phyloP scores from a whole-genome alignment of 1,284 basidiomycete genomes.

The Waitea zeae region DNA sequence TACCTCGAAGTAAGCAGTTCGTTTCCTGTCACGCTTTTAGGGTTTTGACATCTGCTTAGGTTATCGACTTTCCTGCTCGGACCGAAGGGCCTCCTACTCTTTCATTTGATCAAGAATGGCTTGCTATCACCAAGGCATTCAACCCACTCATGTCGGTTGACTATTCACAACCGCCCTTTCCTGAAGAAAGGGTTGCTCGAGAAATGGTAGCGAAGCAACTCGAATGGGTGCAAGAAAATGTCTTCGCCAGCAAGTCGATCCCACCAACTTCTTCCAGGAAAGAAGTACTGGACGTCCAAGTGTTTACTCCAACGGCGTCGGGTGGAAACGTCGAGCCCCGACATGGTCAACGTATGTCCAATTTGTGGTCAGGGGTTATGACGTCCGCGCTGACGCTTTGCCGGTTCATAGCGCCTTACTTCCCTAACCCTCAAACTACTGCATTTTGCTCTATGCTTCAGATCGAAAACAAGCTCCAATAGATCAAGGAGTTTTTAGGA shows the following conservation, averaged over 20 bases:
- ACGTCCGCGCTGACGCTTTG: slow-evolving; percentile 6
- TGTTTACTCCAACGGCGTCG: slow-evolving; percentile 62
- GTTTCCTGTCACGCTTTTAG: slow-evolving; percentile 23
- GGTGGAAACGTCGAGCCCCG: slow-evolving; percentile 30
- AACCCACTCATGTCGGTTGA: slow-evolving; percentile 57
- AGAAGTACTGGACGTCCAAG: slow-evolving; percentile 42
- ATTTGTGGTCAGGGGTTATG: slow-evolving; percentile 2
- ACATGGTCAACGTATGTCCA: slow-evolving; percentile 12
- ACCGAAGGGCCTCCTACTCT: slow-evolving; percentile 18
- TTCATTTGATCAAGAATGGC: slow-evolving; percentile 80
- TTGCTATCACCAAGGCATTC: slow-evolving; percentile 82
- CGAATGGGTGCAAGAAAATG: slow-evolving; percentile 46
- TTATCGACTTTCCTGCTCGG: slow-evolving; percentile 4
- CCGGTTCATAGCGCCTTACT: slow-evolving; percentile 54
- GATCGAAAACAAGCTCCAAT: slow-evolving; percentile 72
- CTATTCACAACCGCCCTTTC: slow-evolving; percentile 34
- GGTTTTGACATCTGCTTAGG: slow-evolving; percentile 17
- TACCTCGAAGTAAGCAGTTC: slow-evolving; percentile 64
- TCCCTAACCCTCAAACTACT: slow-evolving; percentile 83
- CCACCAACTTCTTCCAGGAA: slow-evolving; percentile 15
- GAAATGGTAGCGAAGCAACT: slow-evolving; percentile 43
- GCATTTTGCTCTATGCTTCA: slow-evolving; percentile 71
- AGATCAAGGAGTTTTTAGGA: too few species aligned
- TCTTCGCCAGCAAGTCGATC: too few species aligned
- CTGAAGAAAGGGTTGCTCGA: slow-evolving; percentile 36